A percentile compares a stretch with the other conserved stretches of the same genome.
phyloP scores from a whole-genome alignment of 1,284 basidiomycete genomes.

The Volvariella volvacea region DNA sequence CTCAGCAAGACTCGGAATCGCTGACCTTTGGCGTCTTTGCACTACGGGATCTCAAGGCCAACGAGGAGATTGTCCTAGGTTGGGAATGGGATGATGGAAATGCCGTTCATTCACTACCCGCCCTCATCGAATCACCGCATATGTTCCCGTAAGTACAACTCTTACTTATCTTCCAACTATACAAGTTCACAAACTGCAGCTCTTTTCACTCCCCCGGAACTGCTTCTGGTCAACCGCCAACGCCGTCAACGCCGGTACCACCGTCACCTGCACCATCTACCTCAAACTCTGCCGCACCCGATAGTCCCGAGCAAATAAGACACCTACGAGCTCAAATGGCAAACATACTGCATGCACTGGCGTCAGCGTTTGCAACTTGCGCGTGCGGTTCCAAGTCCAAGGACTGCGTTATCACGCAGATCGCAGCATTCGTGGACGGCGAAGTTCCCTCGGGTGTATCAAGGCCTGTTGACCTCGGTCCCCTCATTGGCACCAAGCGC shows the following conservation, averaged over 20 bases:
- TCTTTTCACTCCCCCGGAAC: slow-evolving; percentile 13
- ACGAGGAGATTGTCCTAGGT: slow-evolving; percentile 85
- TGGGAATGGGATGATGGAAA: slow-evolving; percentile 98
- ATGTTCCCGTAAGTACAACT: slow-evolving; percentile 46
- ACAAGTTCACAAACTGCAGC: slow-evolving; percentile 6
- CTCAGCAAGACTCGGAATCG: slow-evolving; percentile 18
- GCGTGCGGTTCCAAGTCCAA: slow-evolving; percentile 60
- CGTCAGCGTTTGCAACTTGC: slow-evolving; percentile 72
- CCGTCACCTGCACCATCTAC: slow-evolving; percentile 8
- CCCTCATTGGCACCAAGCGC: slow-evolving; percentile 58
- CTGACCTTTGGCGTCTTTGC: slow-evolving; percentile 85
- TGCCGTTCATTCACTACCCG: slow-evolving; percentile 77
- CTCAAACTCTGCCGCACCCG: slow-evolving; percentile 4
- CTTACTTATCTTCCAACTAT: background rate
- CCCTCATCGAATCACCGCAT: slow-evolving; percentile 52
- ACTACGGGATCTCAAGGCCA: slow-evolving; percentile 63
- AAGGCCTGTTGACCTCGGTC: slow-evolving; percentile 49
- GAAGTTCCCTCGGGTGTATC: slow-evolving; percentile 12
- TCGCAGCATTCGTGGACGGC: slow-evolving; percentile 58
- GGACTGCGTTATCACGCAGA: slow-evolving; percentile 62
- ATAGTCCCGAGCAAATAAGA: slow-evolving; percentile 42
- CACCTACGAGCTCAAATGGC: slow-evolving; percentile 61
- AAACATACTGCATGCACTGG: slow-evolving; percentile 65
- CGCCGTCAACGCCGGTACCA: slow-evolving; percentile 7
- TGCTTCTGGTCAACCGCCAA: background rate